Conservation (phyloP, 2,329 filamentous ascomycete genomes). For the Paracorniculantispora psalliotae region DNA sequence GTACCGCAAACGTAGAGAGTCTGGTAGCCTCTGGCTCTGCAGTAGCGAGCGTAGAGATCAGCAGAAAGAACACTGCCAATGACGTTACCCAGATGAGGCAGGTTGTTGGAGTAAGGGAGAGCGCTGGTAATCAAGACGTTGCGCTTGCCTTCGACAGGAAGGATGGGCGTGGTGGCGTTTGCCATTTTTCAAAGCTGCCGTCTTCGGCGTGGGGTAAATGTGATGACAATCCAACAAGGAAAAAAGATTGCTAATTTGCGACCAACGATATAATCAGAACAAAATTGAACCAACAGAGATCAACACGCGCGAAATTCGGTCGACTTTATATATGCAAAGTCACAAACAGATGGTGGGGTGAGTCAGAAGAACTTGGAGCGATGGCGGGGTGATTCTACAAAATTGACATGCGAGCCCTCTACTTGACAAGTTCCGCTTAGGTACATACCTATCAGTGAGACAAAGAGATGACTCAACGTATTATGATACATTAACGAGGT, state of each 20-base stretch:
- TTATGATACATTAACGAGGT: not conserved
- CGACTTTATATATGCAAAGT: slow-evolving; percentile 3
- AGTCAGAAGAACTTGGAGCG: slow-evolving; percentile 12
- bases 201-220: not conserved
- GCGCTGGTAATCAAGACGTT: slow-evolving; percentile 90
- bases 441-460: slow-evolving; percentile 9
- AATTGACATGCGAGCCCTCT: slow-evolving; percentile 7
- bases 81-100: slow-evolving; percentile 83
- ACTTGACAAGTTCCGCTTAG: slow-evolving; percentile 7
- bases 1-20: slow-evolving; percentile 80
- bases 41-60: slow-evolving; percentile 79
- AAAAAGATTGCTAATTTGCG: not conserved
- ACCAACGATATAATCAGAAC: not conserved
- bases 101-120: slow-evolving; percentile 73
- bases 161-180: slow-evolving; percentile 35
- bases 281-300: not conserved
- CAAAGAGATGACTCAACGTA: not conserved
- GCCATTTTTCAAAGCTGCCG: slow-evolving; percentile 9
- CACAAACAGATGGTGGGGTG: slow-evolving; percentile 9
- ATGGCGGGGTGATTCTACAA: slow-evolving; percentile 13
- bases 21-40: slow-evolving; percentile 71
- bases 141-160: slow-evolving; percentile 67
- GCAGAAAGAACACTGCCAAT: slow-evolving; percentile 83
- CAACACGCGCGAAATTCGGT: not conserved
- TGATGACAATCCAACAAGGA: not conserved